Conservation (phyloP, 2,329 filamentous ascomycete genomes). For the Beauveria asiatica region DNA sequence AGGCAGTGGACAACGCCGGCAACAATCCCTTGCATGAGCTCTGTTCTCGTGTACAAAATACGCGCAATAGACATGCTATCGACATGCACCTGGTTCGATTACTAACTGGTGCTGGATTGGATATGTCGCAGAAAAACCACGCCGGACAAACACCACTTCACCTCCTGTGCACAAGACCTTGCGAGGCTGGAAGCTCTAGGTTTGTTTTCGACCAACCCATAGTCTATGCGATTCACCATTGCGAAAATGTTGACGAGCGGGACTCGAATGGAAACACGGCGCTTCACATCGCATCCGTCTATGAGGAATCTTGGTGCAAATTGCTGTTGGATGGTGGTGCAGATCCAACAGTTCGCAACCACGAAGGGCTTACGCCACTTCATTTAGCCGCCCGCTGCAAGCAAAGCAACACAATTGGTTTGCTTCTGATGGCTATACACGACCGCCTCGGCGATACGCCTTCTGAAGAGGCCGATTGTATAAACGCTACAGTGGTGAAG, state of each 20-base stretch:
- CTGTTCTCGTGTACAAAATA: neutral
- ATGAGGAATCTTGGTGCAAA: conserved; percentile 2
- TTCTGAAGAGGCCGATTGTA: neutral
- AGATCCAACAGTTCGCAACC: conserved; percentile 21
- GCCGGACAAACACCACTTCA: conserved; percentile 3
- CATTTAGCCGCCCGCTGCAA: conserved; percentile 29
- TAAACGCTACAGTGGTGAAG: neutral
- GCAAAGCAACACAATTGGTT: conserved; percentile 25
- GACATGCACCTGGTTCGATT: neutral
- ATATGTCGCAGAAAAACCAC: neutral
- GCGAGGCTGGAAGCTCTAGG: neutral
- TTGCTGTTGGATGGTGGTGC: conserved; percentile 29
- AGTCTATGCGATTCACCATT: neutral
- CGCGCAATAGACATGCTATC: neutral
- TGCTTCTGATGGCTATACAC: conserved; percentile 17
- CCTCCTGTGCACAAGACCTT: neutral
- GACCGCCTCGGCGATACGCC: neutral
- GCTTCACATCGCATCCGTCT: neutral
- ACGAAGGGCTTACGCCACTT: conserved; percentile 28
- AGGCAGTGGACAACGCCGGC: conserved; percentile 1
- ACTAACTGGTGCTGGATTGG: neutral
- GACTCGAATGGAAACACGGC: neutral
- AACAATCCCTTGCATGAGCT: conserved; percentile 3
- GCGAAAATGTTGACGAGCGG: neutral
- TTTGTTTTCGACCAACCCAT: neutral